These are phyloP conservation scores for Stereocaulon alpinum DNA, from an alignment of 495 filamentous ascomycete species.

Conservation along the genomic window DNA sequence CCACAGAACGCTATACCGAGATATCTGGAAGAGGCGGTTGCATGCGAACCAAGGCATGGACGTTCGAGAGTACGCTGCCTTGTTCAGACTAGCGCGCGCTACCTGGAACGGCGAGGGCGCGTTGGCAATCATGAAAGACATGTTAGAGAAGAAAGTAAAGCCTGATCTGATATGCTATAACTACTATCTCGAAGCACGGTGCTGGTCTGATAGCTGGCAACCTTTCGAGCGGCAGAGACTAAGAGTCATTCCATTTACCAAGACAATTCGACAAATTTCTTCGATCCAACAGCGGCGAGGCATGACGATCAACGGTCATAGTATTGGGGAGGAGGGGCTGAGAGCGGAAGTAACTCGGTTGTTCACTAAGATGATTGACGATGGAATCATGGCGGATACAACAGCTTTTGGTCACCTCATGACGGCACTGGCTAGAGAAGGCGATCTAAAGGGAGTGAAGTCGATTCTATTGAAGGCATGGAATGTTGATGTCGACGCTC, in stretches of 20 bases:
- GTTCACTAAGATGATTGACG: constrained; percentile 41
- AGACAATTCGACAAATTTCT: not conserved
- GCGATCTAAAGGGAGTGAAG: constrained; percentile 37
- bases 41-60: not conserved
- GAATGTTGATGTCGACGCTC: constrained; percentile 44
- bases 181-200: constrained; percentile 38
- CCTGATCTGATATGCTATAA: constrained; percentile 50
- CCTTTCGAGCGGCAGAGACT: constrained; percentile 32
- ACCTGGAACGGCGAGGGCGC: constrained; percentile 34
- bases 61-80: constrained; percentile 8
- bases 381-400: constrained; percentile 39
- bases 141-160: constrained; percentile 30
- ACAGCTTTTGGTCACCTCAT: constrained; percentile 48
- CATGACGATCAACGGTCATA: constrained; percentile 14
- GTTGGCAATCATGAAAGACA: constrained; percentile 41
- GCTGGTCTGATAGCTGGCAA: constrained; percentile 33
- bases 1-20: not conserved
- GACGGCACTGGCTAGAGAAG: constrained; percentile 45
- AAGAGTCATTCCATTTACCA: constrained; percentile 31
- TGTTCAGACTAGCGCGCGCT: constrained; percentile 9
- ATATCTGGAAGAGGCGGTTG: constrained; percentile 6
- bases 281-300: constrained; percentile 24
- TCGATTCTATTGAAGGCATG: constrained; percentile 44
- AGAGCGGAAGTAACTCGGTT: constrained; percentile 28
- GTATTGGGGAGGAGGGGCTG: constrained; percentile 32